Percentiles rank a stretch among this genome's conserved stretches.
Evolutionary conservation across 73 alveolate genomes (phyloP).

Genomic region (Paraurostyla sp.): DNA sequence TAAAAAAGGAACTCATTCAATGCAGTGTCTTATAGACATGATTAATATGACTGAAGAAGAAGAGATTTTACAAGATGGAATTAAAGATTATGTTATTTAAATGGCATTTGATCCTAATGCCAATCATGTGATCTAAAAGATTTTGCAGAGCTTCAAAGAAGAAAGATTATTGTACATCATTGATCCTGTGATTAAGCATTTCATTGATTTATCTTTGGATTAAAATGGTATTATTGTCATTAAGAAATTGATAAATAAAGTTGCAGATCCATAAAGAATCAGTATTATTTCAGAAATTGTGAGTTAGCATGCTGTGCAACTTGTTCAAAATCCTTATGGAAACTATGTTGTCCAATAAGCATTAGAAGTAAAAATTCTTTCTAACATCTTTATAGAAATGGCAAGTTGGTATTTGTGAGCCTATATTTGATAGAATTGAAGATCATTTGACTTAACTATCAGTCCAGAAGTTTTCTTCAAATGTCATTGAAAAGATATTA

Average conservation of each 20-base stretch:
- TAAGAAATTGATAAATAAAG: conserved; percentile 74
- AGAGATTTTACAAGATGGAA: conserved; percentile 79
- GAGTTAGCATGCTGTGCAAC: conserved; percentile 78
- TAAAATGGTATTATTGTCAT: conserved; percentile 91
- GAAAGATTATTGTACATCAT: conserved; percentile 83
- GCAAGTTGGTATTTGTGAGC: conserved; percentile 47
- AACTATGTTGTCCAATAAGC: conserved; percentile 91
- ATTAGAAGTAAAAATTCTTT: conserved; percentile 66
- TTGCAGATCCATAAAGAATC: conserved; percentile 76
- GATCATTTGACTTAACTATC: conserved; percentile 67
- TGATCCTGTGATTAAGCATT: conserved; percentile 79
- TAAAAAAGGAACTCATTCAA: conserved; percentile 93
- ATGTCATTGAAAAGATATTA: conserved; percentile 79
- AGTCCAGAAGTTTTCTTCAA: conserved; percentile 79
- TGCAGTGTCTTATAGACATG: conserved; percentile 87
- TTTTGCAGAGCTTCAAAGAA: conserved; percentile 82
- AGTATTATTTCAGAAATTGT: conserved; percentile 63
- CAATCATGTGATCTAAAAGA: conserved; percentile 94
- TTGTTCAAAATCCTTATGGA: conserved; percentile 90
- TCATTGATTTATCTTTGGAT: conserved; percentile 86
- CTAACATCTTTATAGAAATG: conserved; percentile 26
- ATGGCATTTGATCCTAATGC: conserved; percentile 87
- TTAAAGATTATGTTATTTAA: conserved; percentile 73
- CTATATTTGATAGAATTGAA: conserved; percentile 50
- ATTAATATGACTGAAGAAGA: conserved; percentile 91